Evolutionary conservation across 495 filamentous ascomycete species (phyloP), one percentile per base, ranked within the genome.

Genomic region (Lasiosphaeriaceae sp.): DNA sequence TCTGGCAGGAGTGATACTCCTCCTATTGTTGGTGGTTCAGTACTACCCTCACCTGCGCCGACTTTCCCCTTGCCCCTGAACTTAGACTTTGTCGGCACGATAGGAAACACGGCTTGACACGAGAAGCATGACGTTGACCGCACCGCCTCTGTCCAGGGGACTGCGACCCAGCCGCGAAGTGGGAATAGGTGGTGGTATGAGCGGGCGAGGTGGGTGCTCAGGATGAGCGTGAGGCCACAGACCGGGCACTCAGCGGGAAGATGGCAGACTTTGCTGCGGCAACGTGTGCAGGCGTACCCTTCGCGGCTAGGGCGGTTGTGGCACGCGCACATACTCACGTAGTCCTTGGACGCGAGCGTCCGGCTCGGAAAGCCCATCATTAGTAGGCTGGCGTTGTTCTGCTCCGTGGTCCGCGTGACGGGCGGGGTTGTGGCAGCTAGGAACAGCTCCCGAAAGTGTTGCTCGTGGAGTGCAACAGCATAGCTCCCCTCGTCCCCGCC

Each of bases 341-440:
- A 85, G 50, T 87, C 83, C 21, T 72, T 75, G 16, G 82, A 75
- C 54, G 90, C 90, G 49, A 92, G 83, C n/a, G 88, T 88, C 16
- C 94, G 84, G 46, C 87, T 92, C n/a, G 94, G 94, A 63, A 99
- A 99, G 3, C 94, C 95, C 95, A 97, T 97, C 89, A 92, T 95
- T 14, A 99, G 80, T 29, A 97, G 77, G 23, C 89, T 89, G 37
- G 88, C 87, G 46, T 84, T 80, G 57, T 79, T 82, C 63, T 86
- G 82, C 65, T 86, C 85, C 34, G 82, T 72, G 0, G 85, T 80
- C 47, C 88, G 83, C 4, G 90, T 87, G 19, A 89, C 86, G 2
- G 94, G 95, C 2, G 94, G 94, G 9, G 89, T 96, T 7, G 93
- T 97, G 37, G 88, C 82, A 34, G 86, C 84, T 73, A 97, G 84